Base-by-base conservation (phyloP, 768 basidiomycete genomes). In the Tylopilus sp. region DNA sequence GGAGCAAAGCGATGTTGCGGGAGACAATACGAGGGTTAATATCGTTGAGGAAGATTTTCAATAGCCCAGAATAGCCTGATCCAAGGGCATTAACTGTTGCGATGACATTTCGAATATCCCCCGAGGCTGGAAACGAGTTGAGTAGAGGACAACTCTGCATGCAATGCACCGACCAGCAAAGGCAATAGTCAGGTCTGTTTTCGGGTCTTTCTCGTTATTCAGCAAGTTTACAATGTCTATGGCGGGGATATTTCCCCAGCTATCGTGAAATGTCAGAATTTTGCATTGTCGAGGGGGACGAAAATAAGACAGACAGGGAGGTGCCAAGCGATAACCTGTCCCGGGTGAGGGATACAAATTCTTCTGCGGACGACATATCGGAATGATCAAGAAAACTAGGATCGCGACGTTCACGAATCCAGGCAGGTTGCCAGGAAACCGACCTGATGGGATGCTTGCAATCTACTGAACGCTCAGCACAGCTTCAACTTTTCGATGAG, bases 71-170 rank as follows among this genome's bases (percentile, higher is more conserved):
- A 52, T 74, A 78, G 40, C 75, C 59, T 11, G 53, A 18, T 6
- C 77, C 75, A 21, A 79, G 69, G 11, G 54, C 53, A 51, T 78
- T 79, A 45, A 79, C 56, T 3, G 74, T 79, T 23, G 58, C 58
- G 6, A 79, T 44, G 15, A 78, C 52, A 48, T 78, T 69, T 30
- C 78, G 70, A 42, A 79, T 65, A 58, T 79, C 78, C 6, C 79
- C 79, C 7, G 79, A 79, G 0, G 76, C 78, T 79, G 41, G 12
- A 33, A 44, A n/a, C n/a, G n/a, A n/a, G n/a, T 44, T 40, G 42
- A 23, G 25, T 12, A 1, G 28, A 48, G 6, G 44, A 35, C 1
- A 15, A 8, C 1, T 8, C n/a, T n/a, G 10, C 6, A 28, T 18
- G 4, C 23, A 36, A 20, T 28, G 2, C 20, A 48, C 66, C 6